Conservation (phyloP, 108 stramenopile genomes). For the Seminavis robusta region DNA sequence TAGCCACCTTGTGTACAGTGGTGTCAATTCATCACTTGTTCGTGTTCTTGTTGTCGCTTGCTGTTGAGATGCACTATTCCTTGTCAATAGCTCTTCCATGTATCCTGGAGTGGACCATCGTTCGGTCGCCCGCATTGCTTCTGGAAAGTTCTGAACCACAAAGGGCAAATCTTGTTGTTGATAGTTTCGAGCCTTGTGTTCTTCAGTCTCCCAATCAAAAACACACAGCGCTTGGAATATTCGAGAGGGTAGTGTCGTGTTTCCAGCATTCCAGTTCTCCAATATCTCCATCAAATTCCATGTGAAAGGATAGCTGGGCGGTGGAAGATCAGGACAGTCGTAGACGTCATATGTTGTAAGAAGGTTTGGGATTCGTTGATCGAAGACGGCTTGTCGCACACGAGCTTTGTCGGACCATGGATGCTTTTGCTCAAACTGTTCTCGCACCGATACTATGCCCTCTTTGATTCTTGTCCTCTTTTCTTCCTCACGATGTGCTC, state of each 20-base stretch:
- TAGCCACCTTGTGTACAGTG: constrained; percentile 70
- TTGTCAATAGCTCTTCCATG: constrained; percentile 46
- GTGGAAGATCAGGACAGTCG: constrained; percentile 78
- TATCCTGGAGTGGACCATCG: constrained; percentile 76
- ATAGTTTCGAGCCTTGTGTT: constrained; percentile 42
- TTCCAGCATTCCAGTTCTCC: constrained; percentile 63
- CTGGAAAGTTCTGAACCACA: constrained; percentile 80
- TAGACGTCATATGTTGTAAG: constrained; percentile 61
- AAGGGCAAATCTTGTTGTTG: constrained; percentile 86
- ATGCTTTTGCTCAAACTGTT: too few species aligned
- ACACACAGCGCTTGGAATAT: constrained; percentile 69
- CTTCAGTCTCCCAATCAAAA: constrained; percentile 55
- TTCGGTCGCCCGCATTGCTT: constrained; percentile 49
- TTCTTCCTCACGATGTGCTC: too few species aligned
- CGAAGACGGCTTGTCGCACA: too few species aligned
- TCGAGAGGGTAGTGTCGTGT: constrained; percentile 22
- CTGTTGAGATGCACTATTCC: constrained; percentile 60
- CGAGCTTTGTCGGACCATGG: too few species aligned
- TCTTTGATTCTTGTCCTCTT: too few species aligned
- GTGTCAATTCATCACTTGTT: constrained; percentile 62
- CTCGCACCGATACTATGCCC: too few species aligned
- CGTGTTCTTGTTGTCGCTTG: constrained; percentile 45
- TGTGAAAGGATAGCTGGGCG: constrained; percentile 64
- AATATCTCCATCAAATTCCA: constrained; percentile 74
- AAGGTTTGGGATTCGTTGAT: too few species aligned